A percentile compares a stretch with the other conserved stretches of the same genome.
Evolutionary conservation across 495 filamentous ascomycete genomes (phyloP).

Genomic region (Neurospora sp.): DNA sequence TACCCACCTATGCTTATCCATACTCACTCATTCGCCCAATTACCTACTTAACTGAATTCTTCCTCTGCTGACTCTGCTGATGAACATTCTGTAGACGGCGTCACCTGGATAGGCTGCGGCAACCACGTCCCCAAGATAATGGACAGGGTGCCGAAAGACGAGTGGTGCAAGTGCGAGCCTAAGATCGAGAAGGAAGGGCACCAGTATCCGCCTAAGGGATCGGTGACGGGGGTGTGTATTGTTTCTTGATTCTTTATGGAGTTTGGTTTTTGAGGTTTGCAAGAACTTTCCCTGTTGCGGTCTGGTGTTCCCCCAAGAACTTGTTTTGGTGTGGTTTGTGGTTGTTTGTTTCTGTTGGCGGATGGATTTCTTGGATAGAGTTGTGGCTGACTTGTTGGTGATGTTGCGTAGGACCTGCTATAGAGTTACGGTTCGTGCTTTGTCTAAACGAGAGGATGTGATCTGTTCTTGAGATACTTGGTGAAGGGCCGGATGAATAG

Average conservation of each 20-base stretch:
- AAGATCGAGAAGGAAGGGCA: slow-evolving; percentile 50
- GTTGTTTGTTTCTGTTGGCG: not conserved
- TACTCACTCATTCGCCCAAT: not conserved
- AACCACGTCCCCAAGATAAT: slow-evolving; percentile 56
- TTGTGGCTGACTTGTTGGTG: not conserved
- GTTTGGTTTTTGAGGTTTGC: not conserved
- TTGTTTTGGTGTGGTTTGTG: not conserved
- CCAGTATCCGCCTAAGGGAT: slow-evolving; percentile 47
- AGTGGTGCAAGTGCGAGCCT: slow-evolving; percentile 56
- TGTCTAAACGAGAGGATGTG: not conserved
- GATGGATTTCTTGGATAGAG: too few species aligned
- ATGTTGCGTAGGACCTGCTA: not conserved
- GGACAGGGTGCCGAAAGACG: slow-evolving; percentile 44
- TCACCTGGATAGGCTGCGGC: slow-evolving; percentile 65
- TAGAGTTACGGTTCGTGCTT: not conserved
- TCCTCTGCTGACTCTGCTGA: not conserved
- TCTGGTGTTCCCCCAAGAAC: not conserved
- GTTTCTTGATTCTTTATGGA: not conserved
- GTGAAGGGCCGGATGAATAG: not conserved
- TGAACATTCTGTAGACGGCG: slow-evolving; percentile 39
- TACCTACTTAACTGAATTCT: not conserved
- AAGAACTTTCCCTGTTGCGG: not conserved
- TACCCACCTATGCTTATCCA: not conserved
- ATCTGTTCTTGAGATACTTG: not conserved
- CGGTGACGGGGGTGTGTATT: not conserved